Evolutionary conservation across 2,329 filamentous ascomycete genomes (phyloP).

Genomic region (Colletotrichum caudatum): DNA sequence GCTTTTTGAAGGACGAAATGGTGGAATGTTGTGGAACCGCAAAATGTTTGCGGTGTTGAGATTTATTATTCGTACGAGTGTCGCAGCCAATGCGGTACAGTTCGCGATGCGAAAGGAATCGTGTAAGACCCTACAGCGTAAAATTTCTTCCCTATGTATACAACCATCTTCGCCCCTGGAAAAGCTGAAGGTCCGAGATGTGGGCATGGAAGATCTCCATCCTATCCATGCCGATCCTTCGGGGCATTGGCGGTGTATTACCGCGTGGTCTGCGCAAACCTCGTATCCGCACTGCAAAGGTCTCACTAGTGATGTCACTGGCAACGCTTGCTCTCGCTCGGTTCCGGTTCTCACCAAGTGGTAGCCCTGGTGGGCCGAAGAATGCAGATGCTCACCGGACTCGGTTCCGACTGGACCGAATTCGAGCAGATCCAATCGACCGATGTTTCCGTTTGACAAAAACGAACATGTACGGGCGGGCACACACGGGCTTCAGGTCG

Average conservation of each 20-base stretch:
- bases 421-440: neutral
- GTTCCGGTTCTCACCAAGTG: neutral
- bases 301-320: conserved; percentile 25
- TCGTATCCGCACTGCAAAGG: conserved; percentile 5
- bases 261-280: conserved; percentile 5
- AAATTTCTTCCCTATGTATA: neutral
- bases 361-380: neutral
- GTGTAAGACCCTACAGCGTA: neutral
- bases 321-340: conserved; percentile 5
- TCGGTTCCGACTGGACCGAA: neutral
- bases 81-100: neutral
- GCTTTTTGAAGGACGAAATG: conserved; percentile 2
- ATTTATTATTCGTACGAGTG: neutral
- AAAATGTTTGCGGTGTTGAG: conserved; percentile 3
- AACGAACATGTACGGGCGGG: neutral
- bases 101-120: neutral
- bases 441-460: neutral
- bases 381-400: neutral
- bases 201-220: conserved; percentile 14
- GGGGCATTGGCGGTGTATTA: conserved; percentile 1
- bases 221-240: conserved; percentile 7
- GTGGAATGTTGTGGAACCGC: conserved; percentile 7
- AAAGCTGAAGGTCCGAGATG: neutral
- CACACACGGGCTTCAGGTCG: neutral
- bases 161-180: neutral